These are phyloP conservation scores for Agrocybe praecox DNA, from an alignment of 768 basidiomycete species.

Conservation along the genomic window DNA sequence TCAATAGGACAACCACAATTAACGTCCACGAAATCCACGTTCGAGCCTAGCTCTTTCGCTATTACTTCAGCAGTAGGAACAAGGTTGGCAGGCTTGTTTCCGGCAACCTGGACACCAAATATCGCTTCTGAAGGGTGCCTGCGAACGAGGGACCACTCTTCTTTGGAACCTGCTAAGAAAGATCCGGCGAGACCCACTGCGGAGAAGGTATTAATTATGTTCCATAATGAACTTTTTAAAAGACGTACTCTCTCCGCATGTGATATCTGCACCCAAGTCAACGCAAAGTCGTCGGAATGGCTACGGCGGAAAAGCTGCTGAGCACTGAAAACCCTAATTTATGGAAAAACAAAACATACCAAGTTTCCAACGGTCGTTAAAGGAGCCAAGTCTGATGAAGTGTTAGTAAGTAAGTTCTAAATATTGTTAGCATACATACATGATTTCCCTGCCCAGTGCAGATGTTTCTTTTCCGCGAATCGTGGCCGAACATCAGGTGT, in stretches of 20 bases:
- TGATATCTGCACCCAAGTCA: slow-evolving; percentile 88
- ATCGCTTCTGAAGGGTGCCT: slow-evolving; percentile 84
- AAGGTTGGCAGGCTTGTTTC: slow-evolving; percentile 79
- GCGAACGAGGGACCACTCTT: slow-evolving; percentile 93
- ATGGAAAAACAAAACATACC: slow-evolving; percentile 42
- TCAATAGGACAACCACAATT: slow-evolving; percentile 99
- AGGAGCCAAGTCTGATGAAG: slow-evolving; percentile 49
- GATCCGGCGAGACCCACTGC: slow-evolving; percentile 92
- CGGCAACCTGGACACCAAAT: slow-evolving; percentile 94
- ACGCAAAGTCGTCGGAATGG: slow-evolving; percentile 93
- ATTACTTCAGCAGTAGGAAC: slow-evolving; percentile 84
- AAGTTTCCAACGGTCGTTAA: slow-evolving; percentile 95
- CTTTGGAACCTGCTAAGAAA: slow-evolving; percentile 84
- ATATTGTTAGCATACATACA: slow-evolving; percentile 48
- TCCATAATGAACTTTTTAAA: neutral
- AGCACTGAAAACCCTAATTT: neutral
- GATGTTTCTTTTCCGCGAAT: slow-evolving; percentile 81
- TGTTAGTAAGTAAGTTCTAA: neutral
- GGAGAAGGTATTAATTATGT: neutral
- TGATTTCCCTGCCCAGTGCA: slow-evolving; percentile 86
- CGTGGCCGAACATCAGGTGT: slow-evolving; percentile 71
- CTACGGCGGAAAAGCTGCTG: slow-evolving; percentile 33
- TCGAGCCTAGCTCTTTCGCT: slow-evolving; percentile 61
- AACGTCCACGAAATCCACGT: slow-evolving; percentile 90
- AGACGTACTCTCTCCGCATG: slow-evolving; percentile 85